phyloP scores from a whole-genome alignment of 2,329 filamentous ascomycete genomes.

The Talaromyces sp. region DNA sequence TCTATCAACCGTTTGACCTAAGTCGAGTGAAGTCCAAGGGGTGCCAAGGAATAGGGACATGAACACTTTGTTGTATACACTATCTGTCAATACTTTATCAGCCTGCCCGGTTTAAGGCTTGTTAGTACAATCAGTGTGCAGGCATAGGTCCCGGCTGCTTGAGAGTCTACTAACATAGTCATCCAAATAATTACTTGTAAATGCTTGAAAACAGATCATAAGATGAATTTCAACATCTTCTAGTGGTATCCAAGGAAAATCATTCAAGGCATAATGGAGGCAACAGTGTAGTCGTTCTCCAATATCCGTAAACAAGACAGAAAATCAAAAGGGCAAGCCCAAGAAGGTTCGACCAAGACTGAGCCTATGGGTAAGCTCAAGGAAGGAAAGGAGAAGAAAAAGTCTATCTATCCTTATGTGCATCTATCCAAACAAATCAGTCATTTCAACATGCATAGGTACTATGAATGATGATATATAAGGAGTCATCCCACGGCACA shows the following conservation, averaged over 20 bases:
- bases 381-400: background rate
- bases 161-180: background rate
- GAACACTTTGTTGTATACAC: background rate
- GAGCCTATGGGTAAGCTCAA: background rate
- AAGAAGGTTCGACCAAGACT: background rate
- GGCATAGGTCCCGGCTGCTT: background rate
- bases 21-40: background rate
- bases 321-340: background rate
- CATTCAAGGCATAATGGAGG: background rate
- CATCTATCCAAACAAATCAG: constrained; percentile 8
- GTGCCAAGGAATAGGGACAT: background rate
- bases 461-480: background rate
- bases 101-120: background rate
- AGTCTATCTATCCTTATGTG: constrained; percentile 8
- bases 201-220: background rate
- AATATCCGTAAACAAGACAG: background rate
- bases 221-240: background rate
- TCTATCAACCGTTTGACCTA: background rate
- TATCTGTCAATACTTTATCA: background rate
- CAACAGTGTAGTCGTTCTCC: background rate
- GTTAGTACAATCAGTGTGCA: background rate
- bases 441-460: background rate
- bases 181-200: too few relatives aligned
- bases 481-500: background rate
- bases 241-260: background rate